These are phyloP conservation scores for Xylona heveae DNA, from an alignment of 495 filamentous ascomycete species.

Conservation along the genomic window DNA sequence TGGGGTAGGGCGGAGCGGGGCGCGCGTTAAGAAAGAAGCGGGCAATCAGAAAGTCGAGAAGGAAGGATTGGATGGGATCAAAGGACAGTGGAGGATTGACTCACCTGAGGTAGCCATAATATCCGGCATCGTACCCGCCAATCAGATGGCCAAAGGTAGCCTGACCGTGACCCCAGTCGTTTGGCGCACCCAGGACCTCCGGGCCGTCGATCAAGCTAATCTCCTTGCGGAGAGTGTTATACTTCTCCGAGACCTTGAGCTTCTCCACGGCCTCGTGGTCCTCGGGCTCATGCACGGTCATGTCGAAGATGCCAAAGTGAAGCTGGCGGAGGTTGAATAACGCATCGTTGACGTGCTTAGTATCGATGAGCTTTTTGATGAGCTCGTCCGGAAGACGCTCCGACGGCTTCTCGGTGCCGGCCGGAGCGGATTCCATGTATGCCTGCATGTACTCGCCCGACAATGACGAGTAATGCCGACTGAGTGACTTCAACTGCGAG, in stretches of 20 bases:
- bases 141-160: constrained; percentile 55
- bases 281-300: constrained; percentile 20
- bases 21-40: too few species aligned
- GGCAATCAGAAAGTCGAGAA: neutral
- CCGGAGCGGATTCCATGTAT: constrained; percentile 25
- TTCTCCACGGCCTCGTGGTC: constrained; percentile 15
- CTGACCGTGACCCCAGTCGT: constrained; percentile 46
- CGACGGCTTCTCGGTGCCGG: constrained; percentile 13
- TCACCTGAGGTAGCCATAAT: constrained; percentile 51
- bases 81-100: neutral
- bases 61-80: neutral
- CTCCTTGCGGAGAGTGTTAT: constrained; percentile 22
- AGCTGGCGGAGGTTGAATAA: constrained; percentile 46
- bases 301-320: constrained; percentile 47
- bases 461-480: constrained; percentile 41
- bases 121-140: constrained; percentile 52
- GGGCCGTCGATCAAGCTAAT: constrained; percentile 45
- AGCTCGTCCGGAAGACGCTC: constrained; percentile 39
- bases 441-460: constrained; percentile 34
- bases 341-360: constrained; percentile 50
- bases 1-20: too few species aligned
- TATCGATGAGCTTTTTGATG: constrained; percentile 36
- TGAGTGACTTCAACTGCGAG: constrained; percentile 40
- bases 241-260: constrained; percentile 15
- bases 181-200: constrained; percentile 26